Base-by-base conservation (phyloP, 169 alveolate species). In the Cryptosporidium ryanae region DNA sequence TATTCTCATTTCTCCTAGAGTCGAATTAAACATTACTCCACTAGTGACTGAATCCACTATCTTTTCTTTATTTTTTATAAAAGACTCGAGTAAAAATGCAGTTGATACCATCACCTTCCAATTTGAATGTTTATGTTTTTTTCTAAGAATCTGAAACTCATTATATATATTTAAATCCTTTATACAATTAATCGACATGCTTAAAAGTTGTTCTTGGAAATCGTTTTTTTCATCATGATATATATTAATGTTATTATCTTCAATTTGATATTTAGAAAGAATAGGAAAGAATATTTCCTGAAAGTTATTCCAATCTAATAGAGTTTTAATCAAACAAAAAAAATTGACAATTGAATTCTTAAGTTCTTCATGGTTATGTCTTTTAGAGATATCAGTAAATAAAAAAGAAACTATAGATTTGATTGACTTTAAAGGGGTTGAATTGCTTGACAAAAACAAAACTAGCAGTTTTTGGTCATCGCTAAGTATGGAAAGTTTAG, bases 371-470 rank as follows among this genome's bases (percentile, higher is more conserved):
- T 0, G 7, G 17, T 1, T 27, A 17, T 13, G 44, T 17, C 25
- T 66, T 17, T 52, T 10, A 29, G n/a, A 25, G 2, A 15, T 21
- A 55, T 27, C 21, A 27, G 5, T 21, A n/a, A 68, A 50, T 52
- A 52, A 25, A 68, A 50, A 68, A 17, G 15, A 49, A 7, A 68
- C 6, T 21, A 68, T 50, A 2, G 34, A 32, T 34, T 50, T 18
- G 29, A 64, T 49, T 29, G 83, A 68, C 52, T 55, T 68, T 21
- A 68, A 15, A 12, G 66, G 65, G 17, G 15, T 52, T 49, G 52
- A 50, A 13, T 68, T 68, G 18, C 83, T 68, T 0, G 83, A 50
- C 29, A 68, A 32, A 29, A 68, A 68, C n/a, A 29, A n/a, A n/a
- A 50, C n/a, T 7, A 66, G 49, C 29, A 54, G 31, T 21, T 55